These are phyloP conservation scores for Odontarrhena argentea DNA, from an alignment of 345 rosid genomes.

Conservation along the genomic window DNA sequence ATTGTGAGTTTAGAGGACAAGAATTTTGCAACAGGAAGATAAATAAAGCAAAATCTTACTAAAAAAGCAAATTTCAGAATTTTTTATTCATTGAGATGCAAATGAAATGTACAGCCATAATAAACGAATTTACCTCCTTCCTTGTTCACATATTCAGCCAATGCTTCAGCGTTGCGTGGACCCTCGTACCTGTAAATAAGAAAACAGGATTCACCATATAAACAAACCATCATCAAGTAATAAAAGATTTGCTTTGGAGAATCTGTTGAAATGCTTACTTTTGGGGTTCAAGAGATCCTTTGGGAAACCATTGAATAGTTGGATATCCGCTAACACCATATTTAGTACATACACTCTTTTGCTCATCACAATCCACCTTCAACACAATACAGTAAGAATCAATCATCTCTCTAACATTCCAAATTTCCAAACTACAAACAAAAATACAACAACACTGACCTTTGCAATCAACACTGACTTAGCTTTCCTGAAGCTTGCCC, in stretches of 20 bases:
- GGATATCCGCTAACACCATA: slow-evolving; percentile 96
- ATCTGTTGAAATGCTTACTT: slow-evolving; percentile 56
- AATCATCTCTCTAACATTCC: slow-evolving; percentile 14
- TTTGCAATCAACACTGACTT: slow-evolving; percentile 89
- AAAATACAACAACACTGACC: slow-evolving; percentile 47
- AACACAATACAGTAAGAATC: slow-evolving; percentile 38
- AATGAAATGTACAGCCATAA: no score
- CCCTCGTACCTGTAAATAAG: slow-evolving; percentile 73
- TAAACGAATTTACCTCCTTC: slow-evolving; percentile 73
- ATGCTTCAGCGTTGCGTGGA: slow-evolving; percentile 78
- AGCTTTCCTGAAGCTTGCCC: slow-evolving; percentile 84
- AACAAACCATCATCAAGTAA: neutral
- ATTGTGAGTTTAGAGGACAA: neutral
- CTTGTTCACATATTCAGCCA: slow-evolving; percentile 79
- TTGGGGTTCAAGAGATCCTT: slow-evolving; percentile 91
- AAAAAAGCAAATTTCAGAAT: neutral
- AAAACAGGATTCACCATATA: neutral
- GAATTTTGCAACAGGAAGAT: neutral
- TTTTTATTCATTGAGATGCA: no score
- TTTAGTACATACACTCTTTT: slow-evolving; percentile 84
- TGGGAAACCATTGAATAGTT: slow-evolving; percentile 94
- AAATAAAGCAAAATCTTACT: neutral
- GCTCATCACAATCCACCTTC: slow-evolving; percentile 98
- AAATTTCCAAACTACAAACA: neutral
- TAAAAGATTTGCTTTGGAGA: neutral